Percentiles rank a stretch among this genome's conserved stretches.
phyloP scores from a whole-genome alignment of 164 flowering plant species.

The Magnolia officinalis region DNA sequence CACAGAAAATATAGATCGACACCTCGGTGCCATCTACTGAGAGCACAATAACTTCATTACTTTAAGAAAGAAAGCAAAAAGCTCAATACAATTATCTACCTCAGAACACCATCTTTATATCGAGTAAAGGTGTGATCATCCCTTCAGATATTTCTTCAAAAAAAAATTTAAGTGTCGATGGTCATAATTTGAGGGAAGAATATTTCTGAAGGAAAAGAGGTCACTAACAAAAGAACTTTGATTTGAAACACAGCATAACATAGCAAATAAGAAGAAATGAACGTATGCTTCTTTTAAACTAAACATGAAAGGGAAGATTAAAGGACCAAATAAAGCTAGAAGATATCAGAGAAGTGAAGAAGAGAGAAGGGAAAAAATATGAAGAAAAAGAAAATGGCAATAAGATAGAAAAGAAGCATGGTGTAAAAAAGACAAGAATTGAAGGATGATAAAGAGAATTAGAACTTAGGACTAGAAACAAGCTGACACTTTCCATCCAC shows the following conservation, averaged over 20 bases:
- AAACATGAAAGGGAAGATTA: neutral
- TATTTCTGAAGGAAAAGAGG: neutral
- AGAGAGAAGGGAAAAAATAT: too few relatives aligned
- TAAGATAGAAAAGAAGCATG: too few relatives aligned
- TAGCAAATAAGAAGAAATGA: neutral
- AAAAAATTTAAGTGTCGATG: too few relatives aligned
- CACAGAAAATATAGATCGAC: too few relatives aligned
- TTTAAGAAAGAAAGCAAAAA: neutral
- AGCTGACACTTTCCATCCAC: neutral
- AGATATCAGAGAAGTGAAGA: too few relatives aligned
- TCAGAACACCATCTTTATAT: neutral
- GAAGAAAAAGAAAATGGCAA: too few relatives aligned
- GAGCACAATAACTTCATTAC: neutral
- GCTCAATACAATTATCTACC: neutral
- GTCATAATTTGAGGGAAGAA: too few relatives aligned
- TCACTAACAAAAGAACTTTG: neutral
- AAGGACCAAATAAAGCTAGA: neutral
- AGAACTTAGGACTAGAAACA: neutral
- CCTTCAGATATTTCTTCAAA: too few relatives aligned
- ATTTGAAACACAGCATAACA: neutral
- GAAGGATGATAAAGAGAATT: neutral
- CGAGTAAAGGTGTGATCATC: neutral
- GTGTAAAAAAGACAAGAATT: neutral
- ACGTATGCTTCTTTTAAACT: neutral
- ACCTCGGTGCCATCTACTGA: neutral